Evolutionary conservation across 2,329 filamentous ascomycete species (phyloP).

Genomic region (Lasiodiplodia hormozganensis): DNA sequence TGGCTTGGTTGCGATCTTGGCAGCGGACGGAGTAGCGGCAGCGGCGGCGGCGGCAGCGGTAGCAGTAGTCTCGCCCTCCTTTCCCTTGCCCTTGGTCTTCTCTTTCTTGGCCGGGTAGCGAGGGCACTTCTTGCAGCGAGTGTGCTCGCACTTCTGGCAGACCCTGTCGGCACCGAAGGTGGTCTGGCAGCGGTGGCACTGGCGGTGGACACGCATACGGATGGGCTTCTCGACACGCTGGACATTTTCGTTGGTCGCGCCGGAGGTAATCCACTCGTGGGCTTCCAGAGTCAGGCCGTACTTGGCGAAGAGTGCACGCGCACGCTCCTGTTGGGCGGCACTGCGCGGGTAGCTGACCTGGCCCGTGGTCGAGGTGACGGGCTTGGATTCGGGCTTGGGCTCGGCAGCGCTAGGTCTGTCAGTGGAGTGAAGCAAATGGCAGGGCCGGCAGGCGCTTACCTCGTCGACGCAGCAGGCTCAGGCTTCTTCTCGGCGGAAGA

Average conservation of each 20-base stretch:
- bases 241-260: constrained; percentile 39
- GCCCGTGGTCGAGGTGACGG: constrained; percentile 29
- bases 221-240: constrained; percentile 76
- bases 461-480: constrained; percentile 17
- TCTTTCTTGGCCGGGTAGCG: constrained; percentile 73
- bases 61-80: constrained; percentile 42
- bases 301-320: constrained; percentile 50
- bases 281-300: constrained; percentile 51
- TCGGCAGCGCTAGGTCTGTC: constrained; percentile 10
- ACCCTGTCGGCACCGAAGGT: constrained; percentile 75
- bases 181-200: constrained; percentile 81
- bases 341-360: constrained; percentile 32
- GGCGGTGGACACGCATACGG: constrained; percentile 77
- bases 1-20: constrained; percentile 19
- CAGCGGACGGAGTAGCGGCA: constrained; percentile 11
- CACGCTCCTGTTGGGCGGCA: constrained; percentile 48
- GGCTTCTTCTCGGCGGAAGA: constrained; percentile 10
- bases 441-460: constrained; percentile 26
- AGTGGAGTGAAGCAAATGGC: constrained; percentile 4
- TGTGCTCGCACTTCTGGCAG: constrained; percentile 79
- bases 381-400: constrained; percentile 28
- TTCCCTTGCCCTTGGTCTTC: constrained; percentile 38
- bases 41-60: not conserved
- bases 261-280: constrained; percentile 44
- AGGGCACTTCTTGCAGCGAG: constrained; percentile 80